Evolutionary conservation across 805 yeast species (phyloP), one percentile per base, ranked within the genome.

Genomic region (Suhomyces tanzawaensis): DNA sequence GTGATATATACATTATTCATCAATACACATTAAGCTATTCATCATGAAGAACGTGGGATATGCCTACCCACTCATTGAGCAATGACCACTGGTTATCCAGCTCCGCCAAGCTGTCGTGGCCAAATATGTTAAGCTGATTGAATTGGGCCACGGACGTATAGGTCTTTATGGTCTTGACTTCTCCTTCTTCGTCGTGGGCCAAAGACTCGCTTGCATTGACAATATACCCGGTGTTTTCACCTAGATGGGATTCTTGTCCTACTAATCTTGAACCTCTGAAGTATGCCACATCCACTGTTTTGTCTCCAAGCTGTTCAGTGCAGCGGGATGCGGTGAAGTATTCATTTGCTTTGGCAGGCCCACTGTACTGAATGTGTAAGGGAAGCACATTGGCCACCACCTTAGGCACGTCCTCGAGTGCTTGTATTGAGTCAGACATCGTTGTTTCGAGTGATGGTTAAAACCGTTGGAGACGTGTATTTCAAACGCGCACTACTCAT

Each of bases 241-340:
- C 33, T 9, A 44, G 34, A 14, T 7, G 4, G 8, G 22, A 16
- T 12, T 41, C 21, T 2, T 58, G 39, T 1, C 69, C 69, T 6
- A 61, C 49, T 15, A 65, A 45, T 41, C 55, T 60, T 39, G 63
- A 53, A 2, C 71, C 71, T 48, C 71, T 48, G 36, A 62, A 65
- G 46, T 56, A 63, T 4, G 64, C 60, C 2, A 53, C 43, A 4
- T 45, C 44, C 7, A 38, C 41, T 2, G 37, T 40, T 16, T 42
- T 36, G 16, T 42, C 49, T 7, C 38, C 41, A 23, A 28, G 18
- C 19, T 33, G 33, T 37, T 55, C 59, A 6, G 17, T 29, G 7
- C 45, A 38, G 25, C 62, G 63, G 13, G 66, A 49, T 6, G 62
- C 57, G 1, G 66, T 52, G 39, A 62, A 64, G 38, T 47, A 62